Conservation (phyloP, 108 stramenopile genomes). For the Cylindrotheca closterium region DNA sequence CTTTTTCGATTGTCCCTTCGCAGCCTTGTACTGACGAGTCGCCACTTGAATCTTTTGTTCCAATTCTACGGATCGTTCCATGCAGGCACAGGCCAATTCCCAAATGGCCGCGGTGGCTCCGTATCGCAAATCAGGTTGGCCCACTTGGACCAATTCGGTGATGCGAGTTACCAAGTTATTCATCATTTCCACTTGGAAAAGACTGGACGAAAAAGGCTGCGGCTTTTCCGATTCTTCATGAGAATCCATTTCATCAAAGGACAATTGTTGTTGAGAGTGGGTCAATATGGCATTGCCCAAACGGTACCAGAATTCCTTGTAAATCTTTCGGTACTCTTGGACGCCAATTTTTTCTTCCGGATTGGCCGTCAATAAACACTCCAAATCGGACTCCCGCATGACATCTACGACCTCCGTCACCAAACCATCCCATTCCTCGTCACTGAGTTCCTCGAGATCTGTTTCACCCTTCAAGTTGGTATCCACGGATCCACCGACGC, state of each 20-base stretch:
- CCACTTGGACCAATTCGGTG: constrained; percentile 67
- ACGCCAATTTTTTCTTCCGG: constrained; percentile 24
- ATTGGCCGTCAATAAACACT: constrained; percentile 52
- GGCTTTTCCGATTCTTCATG: neutral
- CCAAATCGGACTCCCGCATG: constrained; percentile 60
- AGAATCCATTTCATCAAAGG: constrained; percentile 3
- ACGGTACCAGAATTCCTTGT: constrained; percentile 77
- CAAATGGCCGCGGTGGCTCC: constrained; percentile 67
- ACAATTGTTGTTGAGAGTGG: constrained; percentile 11
- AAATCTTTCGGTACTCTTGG: constrained; percentile 60
- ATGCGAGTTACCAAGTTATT: constrained; percentile 54
- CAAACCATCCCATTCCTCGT: constrained; percentile 63
- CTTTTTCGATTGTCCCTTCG: constrained; percentile 41
- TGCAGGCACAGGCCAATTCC: constrained; percentile 54
- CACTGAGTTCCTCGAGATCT: constrained; percentile 69
- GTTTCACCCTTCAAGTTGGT: constrained; percentile 30
- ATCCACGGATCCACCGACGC: constrained; percentile 62
- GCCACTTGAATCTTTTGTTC: constrained; percentile 49
- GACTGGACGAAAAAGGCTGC: constrained; percentile 25
- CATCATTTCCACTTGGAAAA: constrained; percentile 72
- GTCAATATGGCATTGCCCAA: constrained; percentile 60
- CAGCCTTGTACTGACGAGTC: constrained; percentile 49
- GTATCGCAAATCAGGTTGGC: constrained; percentile 80
- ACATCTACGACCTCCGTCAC: constrained; percentile 75
- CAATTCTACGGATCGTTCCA: constrained; percentile 55